Conservation (phyloP, 179 eudicot species). For the Corrigiola litoralis region DNA sequence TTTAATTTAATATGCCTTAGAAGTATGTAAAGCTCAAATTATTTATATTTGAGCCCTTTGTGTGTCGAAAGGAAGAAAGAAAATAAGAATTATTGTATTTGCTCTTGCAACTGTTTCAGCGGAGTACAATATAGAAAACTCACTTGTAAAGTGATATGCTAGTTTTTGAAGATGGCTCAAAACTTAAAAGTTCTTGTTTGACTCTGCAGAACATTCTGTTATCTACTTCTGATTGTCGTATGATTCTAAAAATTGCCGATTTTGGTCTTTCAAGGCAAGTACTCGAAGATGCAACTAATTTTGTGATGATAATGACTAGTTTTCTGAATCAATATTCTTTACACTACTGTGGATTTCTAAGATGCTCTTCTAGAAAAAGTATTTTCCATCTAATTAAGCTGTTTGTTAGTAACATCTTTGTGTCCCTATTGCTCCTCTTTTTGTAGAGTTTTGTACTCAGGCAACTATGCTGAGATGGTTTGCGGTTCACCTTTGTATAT, state of each 20-base stretch:
- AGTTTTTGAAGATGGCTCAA: neutral
- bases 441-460: slow-evolving; percentile 28
- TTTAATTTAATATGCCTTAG: no score
- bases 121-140: neutral
- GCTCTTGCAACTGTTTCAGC: neutral
- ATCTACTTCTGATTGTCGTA: slow-evolving; percentile 25
- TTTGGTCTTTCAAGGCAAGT: slow-evolving; percentile 57
- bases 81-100: neutral
- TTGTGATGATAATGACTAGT: neutral
- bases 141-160: neutral
- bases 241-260: slow-evolving; percentile 52
- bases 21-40: no score
- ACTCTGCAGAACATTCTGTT: slow-evolving; percentile 42
- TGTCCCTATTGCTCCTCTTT: neutral
- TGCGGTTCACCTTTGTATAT: slow-evolving; percentile 54
- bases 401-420: neutral
- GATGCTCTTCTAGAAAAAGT: neutral
- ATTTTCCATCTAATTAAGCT: neutral
- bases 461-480: slow-evolving; percentile 38
- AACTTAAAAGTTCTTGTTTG: neutral
- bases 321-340: neutral
- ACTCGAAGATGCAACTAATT: neutral
- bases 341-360: neutral
- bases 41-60: no score
- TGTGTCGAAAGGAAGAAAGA: no score